Conservation (phyloP, 495 filamentous ascomycete genomes). For the Aspergillus bertholletiae region DNA sequence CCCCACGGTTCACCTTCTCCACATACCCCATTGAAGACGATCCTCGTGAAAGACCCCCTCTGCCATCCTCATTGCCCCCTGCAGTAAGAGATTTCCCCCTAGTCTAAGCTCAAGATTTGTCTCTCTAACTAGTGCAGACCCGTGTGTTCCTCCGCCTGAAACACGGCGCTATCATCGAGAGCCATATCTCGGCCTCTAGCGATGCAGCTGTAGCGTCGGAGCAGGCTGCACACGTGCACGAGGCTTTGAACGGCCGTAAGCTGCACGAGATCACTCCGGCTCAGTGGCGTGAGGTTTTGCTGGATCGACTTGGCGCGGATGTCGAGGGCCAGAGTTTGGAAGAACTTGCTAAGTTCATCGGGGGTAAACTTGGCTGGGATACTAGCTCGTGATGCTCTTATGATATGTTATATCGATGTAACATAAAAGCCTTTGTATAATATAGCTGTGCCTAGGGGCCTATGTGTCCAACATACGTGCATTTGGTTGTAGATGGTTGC, state of each 20-base stretch:
- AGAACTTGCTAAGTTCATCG: slow-evolving; percentile 21
- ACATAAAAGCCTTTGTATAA: background rate
- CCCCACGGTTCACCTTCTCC: slow-evolving; percentile 77
- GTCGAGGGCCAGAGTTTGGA: slow-evolving; percentile 6
- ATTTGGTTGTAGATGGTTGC: no score
- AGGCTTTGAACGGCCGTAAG: slow-evolving; percentile 33
- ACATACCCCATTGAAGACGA: slow-evolving; percentile 53
- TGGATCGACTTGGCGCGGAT: slow-evolving; percentile 8
- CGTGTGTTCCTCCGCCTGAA: slow-evolving; percentile 40
- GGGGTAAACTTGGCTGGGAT: slow-evolving; percentile 15
- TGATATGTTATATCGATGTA: background rate
- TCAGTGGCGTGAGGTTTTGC: slow-evolving; percentile 30
- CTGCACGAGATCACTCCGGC: slow-evolving; percentile 38
- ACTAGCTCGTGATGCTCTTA: background rate
- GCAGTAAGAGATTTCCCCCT: slow-evolving; percentile 24
- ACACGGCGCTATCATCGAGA: slow-evolving; percentile 43
- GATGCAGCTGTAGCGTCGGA: slow-evolving; percentile 28
- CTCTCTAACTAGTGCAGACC: slow-evolving; percentile 18
- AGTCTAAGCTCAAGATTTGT: background rate
- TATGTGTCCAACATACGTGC: background rate
- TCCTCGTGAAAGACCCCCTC: slow-evolving; percentile 45
- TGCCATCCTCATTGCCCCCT: slow-evolving; percentile 38
- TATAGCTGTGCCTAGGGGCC: background rate
- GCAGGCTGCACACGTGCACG: slow-evolving; percentile 34
- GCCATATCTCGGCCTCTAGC: slow-evolving; percentile 38